Base-by-base conservation (phyloP, 495 filamentous ascomycete genomes). In the Trichocladium antarcticum region DNA sequence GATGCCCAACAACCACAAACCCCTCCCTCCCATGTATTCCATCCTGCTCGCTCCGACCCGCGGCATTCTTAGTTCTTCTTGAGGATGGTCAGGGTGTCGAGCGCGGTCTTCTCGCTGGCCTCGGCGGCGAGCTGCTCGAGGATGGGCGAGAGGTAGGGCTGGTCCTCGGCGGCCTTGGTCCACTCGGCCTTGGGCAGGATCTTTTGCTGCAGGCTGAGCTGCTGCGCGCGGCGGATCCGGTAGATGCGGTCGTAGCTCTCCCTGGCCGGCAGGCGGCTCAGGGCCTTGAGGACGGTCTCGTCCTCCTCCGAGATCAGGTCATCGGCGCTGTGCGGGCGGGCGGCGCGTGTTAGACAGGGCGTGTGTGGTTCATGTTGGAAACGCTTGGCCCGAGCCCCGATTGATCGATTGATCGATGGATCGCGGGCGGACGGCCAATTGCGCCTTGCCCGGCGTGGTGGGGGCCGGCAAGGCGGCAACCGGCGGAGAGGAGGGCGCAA, bases 241-340 rank as follows among this genome's bases (percentile, higher is more conserved):
- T 85, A 97, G 63, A 96, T 80, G 69, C 92, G 90, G 75, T 98
- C 92, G 71, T 97, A 97, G 58, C 80, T 76, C 60, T 87, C 87
- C 77, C 93, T 89, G 54, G 84, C 76, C 32, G 87, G 79, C 37
- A 98, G 83, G 67, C 92, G 88, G 77, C 84, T 83, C 65, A 98
- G 76, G 45, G 92, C 92, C 55, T 79, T 73, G 66, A 89, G 81
- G 59, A 97, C 89, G 24, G 68, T 68, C 57, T 90, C 87, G 76
- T 72, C 80, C 72, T 97, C 93, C 64, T 97, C 93, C 59, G 78
- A 74, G 65, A 96, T 86, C 65, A 98, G 66, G 64, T 98, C 92
- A 71, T 98, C 92, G 76, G 79, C 75, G 61, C 92, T 98, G 63
- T 45, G 27, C 3, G 6, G 15, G 54, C 21, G 42, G 36, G 47